Base-by-base conservation (phyloP, 768 basidiomycete genomes). In the Lanmaoa rubissima region DNA sequence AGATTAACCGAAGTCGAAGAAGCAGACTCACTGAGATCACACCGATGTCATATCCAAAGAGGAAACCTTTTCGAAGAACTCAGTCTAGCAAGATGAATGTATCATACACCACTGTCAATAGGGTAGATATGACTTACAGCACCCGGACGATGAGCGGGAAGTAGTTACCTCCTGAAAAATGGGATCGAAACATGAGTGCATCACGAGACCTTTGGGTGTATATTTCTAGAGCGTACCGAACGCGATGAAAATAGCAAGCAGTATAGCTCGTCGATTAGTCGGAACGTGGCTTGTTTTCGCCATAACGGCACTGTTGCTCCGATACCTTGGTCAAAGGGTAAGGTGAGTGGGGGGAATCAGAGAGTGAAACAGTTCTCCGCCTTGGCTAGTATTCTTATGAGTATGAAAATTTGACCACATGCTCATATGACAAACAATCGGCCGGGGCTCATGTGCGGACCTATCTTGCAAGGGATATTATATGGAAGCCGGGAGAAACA, bases 41-140 rank as follows among this genome's bases (percentile, higher is more conserved):
- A 21, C 60, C 54, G 40, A 61, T 61, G 17, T 61, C 60, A 8
- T 56, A 61, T 41, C 60, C 49, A 28, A 61, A 61, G 24, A 61
- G 52, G 19, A 61, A 61, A 7, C 59, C 59, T 61, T 54, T 38
- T 49, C 12, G 13, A 17, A 43, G 19, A 40, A 9, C 12, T 55
- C 50, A 51, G 32, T 43, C 60, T 61, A 41, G 26, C n/a, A 24
- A 51, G 17, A 43, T 42, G n/a, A 39, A 42, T 9, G 12, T 19
- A 51, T 52, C 48, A 53, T 12, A 38, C 11, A 44, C 41, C n/a
- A 3, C 46, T 35, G 31, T 13, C 13, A 21, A 28, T 12, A 32
- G 2, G 21, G n/a, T 7, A 7, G 13, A 12, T 1, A 14, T 36
- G 28, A 53, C 61, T 58, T 48, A 62, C 61, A 13, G 35, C 42